phyloP scores from a whole-genome alignment of 2,329 filamentous ascomycete genomes.

The Tolypocladium ophioglossoides region DNA sequence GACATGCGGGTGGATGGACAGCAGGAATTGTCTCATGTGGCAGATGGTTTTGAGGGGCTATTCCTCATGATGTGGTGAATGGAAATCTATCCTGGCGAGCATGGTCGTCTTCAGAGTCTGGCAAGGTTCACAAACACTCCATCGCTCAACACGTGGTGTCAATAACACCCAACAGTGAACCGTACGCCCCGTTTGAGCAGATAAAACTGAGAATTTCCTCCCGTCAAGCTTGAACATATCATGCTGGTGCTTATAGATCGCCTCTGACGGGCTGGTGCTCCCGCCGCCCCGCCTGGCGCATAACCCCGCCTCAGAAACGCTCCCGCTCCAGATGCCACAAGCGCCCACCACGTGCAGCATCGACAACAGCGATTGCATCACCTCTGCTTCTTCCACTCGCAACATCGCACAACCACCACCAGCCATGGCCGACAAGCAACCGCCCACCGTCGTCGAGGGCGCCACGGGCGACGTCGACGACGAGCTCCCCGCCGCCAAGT shows the following conservation, averaged over 20 bases:
- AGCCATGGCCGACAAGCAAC: slow-evolving; percentile 51
- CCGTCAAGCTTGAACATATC: background rate
- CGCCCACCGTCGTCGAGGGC: slow-evolving; percentile 46
- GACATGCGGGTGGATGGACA: too few relatives aligned
- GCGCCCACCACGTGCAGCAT: too few relatives aligned
- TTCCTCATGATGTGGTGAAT: background rate
- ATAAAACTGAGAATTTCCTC: too few relatives aligned
- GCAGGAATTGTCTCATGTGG: too few relatives aligned
- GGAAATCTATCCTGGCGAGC: too few relatives aligned
- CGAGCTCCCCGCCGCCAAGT: slow-evolving; percentile 43
- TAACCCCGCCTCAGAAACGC: background rate
- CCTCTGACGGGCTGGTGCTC: background rate
- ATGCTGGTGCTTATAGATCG: background rate
- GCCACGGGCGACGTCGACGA: slow-evolving; percentile 50
- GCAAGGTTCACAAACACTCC: too few relatives aligned
- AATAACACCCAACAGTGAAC: background rate
- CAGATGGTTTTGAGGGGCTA: background rate
- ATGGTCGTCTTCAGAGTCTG: too few relatives aligned
- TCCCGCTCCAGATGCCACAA: too few relatives aligned
- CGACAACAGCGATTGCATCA: too few relatives aligned
- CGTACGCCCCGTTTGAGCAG: too few relatives aligned
- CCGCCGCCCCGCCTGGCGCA: background rate
- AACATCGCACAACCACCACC: background rate
- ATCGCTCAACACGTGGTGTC: background rate
- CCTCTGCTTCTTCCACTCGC: too few relatives aligned